phyloP scores from a whole-genome alignment of 192 early-diverging fungal species.

The Coemansia sp. region DNA sequence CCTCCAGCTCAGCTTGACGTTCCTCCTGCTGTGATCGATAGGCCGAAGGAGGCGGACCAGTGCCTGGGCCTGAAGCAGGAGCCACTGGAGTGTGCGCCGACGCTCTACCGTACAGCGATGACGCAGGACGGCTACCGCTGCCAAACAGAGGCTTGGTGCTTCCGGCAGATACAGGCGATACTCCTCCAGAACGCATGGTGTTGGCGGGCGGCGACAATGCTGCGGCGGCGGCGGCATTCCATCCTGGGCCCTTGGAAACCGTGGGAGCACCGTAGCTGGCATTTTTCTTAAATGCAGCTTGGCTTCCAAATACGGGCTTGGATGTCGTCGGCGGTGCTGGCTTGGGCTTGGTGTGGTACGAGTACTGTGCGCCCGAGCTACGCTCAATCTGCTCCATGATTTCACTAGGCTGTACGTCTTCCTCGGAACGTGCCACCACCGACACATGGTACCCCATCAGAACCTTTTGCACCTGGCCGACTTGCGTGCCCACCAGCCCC shows the following conservation, averaged over 20 bases:
- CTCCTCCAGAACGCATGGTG: neutral
- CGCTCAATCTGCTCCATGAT: slow-evolving; percentile 85
- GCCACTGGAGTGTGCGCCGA: neutral
- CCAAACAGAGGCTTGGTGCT: slow-evolving; percentile 18
- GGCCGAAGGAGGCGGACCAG: slow-evolving; percentile 9
- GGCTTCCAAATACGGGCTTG: slow-evolving; percentile 34
- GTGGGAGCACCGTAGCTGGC: slow-evolving; percentile 34
- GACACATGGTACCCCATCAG: slow-evolving; percentile 75
- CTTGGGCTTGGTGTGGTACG: slow-evolving; percentile 49
- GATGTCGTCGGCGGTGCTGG: slow-evolving; percentile 22
- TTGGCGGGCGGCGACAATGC: slow-evolving; percentile 4
- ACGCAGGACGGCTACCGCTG: slow-evolving; percentile 21
- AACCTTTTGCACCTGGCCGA: slow-evolving; percentile 66
- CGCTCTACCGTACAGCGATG: slow-evolving; percentile 12
- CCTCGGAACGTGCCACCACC: slow-evolving; percentile 78
- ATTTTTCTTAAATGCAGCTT: slow-evolving; percentile 30
- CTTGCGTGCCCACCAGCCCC: slow-evolving; percentile 79
- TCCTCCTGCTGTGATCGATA: slow-evolving; percentile 44
- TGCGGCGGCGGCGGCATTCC: slow-evolving; percentile 14
- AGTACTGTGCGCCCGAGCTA: slow-evolving; percentile 88
- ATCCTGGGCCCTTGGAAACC: slow-evolving; percentile 29
- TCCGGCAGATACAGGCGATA: slow-evolving; percentile 5
- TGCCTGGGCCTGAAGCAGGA: slow-evolving; percentile 8
- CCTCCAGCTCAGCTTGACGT: slow-evolving; percentile 51
- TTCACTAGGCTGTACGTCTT: slow-evolving; percentile 74